Conservation (phyloP, 768 basidiomycete genomes). For the Russula sp. region DNA sequence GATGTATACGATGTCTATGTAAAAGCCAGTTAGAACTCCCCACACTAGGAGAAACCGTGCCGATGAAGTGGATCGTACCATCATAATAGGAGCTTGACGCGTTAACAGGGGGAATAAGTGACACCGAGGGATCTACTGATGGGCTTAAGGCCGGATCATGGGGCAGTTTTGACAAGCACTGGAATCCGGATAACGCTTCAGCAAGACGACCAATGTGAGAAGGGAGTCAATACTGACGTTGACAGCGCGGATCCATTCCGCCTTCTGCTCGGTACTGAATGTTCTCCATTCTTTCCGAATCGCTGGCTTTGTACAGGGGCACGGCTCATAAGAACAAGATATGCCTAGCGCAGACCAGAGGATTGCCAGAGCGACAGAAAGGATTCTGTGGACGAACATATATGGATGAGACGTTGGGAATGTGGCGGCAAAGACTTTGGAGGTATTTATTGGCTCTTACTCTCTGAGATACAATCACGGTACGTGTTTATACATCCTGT, state of each 20-base stretch:
- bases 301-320: slow-evolving; percentile 26
- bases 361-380: background rate
- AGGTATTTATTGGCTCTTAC: slow-evolving; percentile 7
- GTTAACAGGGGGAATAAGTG: slow-evolving; percentile 27
- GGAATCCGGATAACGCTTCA: background rate
- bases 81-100: slow-evolving; percentile 28
- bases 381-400: background rate
- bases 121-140: slow-evolving; percentile 16
- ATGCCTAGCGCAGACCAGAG: background rate
- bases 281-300: slow-evolving; percentile 34
- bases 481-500: background rate
- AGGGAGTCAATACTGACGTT: slow-evolving; percentile 26
- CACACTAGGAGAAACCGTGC: background rate
- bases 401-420: too few relatives aligned
- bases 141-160: slow-evolving; percentile 26
- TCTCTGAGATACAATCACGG: background rate
- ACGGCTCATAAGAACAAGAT: background rate
- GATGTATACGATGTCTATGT: slow-evolving; percentile 31
- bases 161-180: slow-evolving; percentile 29
- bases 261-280: slow-evolving; percentile 25
- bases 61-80: slow-evolving; percentile 4
- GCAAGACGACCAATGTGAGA: background rate
- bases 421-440: too few relatives aligned
- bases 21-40: background rate
- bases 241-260: slow-evolving; percentile 33